Base-by-base conservation (phyloP, 2,329 filamentous ascomycete species). In the Alternaria hordeiaustralica region DNA sequence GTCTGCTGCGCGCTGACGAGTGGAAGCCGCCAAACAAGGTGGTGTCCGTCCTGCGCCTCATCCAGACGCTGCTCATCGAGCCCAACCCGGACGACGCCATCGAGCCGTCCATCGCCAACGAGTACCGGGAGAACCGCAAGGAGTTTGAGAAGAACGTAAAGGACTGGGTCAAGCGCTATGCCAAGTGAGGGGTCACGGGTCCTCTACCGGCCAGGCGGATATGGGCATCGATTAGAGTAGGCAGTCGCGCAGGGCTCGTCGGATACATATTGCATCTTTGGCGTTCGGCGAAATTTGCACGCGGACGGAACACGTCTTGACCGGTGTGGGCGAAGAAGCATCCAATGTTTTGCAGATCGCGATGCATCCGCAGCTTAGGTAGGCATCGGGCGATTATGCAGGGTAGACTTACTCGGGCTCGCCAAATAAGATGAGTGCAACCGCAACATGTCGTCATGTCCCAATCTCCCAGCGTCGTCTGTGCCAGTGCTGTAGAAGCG, bases 21-120 rank as follows among this genome's bases (percentile, higher is more conserved):
- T 97, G 94, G 94, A 97, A 97, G 86, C 94, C 94, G 18, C 90
- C 90, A 65, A 92, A 90, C 75, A 91, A 90, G 82, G 87, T 97
- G 69, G 82, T 83, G 49, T 87, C 88, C 57, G 93, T 97, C 26
- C 87, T 97, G 66, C 88, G 92, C 78, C 91, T 94, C 72, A 87
- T 95, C 21, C 85, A 90, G 67, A 86, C 88, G 68, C 86, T 97
- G 65, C 85, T 97, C 56, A 83, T 88, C 65, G 92, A 94, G 82
- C 94, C 94, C 2, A 92, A 94, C 84, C 90, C 92, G 7, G 94
- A 97, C 74, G 94, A 97, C 81, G 92, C 94, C 26, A 91, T 97
- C 69, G 94, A 97, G 86, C 84, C 89, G 4, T 86, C 90, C 68
- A 96, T 97, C 77, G 94, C 93, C 21, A 92, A 97, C 65, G 90